phyloP scores from a whole-genome alignment of 495 filamentous ascomycete species.

The Aspergillus bridgeri region DNA sequence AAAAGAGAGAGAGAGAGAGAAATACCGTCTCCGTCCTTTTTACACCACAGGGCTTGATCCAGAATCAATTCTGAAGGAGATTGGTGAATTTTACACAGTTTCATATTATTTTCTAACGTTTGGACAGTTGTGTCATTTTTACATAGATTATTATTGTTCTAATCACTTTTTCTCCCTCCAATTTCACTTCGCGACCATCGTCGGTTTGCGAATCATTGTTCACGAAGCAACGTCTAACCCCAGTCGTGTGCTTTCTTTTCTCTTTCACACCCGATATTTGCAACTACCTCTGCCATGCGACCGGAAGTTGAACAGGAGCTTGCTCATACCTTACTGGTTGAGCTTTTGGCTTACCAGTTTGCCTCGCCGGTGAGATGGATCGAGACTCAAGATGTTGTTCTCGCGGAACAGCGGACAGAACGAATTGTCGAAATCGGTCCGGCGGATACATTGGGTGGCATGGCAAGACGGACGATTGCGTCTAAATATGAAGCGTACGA shows the following conservation, averaged over 20 bases:
- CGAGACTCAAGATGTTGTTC: slow-evolving; percentile 98
- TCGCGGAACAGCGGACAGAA: slow-evolving; percentile 92
- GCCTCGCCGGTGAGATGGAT: slow-evolving; percentile 98
- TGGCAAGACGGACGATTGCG: slow-evolving; percentile 93
- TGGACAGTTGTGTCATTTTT: background rate
- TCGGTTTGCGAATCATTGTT: background rate
- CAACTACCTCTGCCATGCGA: slow-evolving; percentile 64
- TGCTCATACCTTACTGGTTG: slow-evolving; percentile 92
- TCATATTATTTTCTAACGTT: background rate
- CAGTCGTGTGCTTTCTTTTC: background rate
- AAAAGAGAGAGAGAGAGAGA: no score
- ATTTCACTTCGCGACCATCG: background rate
- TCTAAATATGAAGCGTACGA: slow-evolving; percentile 99
- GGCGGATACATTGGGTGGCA: slow-evolving; percentile 95
- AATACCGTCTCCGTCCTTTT: background rate
- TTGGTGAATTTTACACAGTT: background rate
- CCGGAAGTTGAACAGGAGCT: slow-evolving; percentile 99
- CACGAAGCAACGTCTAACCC: background rate
- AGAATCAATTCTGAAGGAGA: background rate
- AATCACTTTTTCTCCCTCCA: background rate
- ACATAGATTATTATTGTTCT: background rate
- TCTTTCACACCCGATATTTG: background rate
- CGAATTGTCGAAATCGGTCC: slow-evolving; percentile 97
- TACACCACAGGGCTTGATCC: no score
- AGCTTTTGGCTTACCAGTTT: slow-evolving; percentile 98